Evolutionary conservation across 495 filamentous ascomycete genomes (phyloP), one percentile per base, ranked within the genome.

Genomic region (Filosporella fistucella): DNA sequence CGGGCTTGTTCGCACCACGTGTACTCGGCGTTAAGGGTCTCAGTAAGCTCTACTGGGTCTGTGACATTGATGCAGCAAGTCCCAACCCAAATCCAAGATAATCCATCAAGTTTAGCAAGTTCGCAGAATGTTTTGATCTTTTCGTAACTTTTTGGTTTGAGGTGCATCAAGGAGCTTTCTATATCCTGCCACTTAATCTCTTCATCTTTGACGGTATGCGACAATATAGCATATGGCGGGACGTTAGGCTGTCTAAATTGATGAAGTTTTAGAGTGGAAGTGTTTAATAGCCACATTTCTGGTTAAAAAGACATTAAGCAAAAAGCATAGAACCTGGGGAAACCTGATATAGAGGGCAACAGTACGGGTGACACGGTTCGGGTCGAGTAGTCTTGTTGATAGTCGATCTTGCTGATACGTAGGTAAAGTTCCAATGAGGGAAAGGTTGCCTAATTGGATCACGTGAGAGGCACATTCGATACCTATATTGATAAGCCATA

Each of bases 211-310:
- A 66, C 67, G 0, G 48, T 57, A 45, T 68, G 66, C 1, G 64
- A 68, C 2, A 68, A 38, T 10, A 68, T 65, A 1, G 63, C 64
- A 45, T 68, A 68, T 13, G 12, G 2, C 4, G 60, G 63, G 10
- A 59, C 42, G 4, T 50, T 18, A 32, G 10, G 13, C n/a, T 17
- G n/a, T 4, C 4, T 13, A 35, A 35, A 35, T n/a, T 35, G 13
- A 14, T 35, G 13, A 17, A 35, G 32, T 14, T 13, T n/a, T 5
- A 4, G n/a, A 14, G 32, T 35, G 4, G 32, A 35, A 4, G 32
- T 35, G n/a, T 35, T 35, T 13, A 35, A 17, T n/a, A 35, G 32
- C n/a, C 32, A 17, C 32, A 35, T 35, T 13, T 4, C 12, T n/a
- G n/a, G n/a, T n/a, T n/a, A n/a, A n/a, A n/a, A n/a, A n/a, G n/a